phyloP scores from a whole-genome alignment of 1,139 yeast species.

The Pichia sp. region DNA sequence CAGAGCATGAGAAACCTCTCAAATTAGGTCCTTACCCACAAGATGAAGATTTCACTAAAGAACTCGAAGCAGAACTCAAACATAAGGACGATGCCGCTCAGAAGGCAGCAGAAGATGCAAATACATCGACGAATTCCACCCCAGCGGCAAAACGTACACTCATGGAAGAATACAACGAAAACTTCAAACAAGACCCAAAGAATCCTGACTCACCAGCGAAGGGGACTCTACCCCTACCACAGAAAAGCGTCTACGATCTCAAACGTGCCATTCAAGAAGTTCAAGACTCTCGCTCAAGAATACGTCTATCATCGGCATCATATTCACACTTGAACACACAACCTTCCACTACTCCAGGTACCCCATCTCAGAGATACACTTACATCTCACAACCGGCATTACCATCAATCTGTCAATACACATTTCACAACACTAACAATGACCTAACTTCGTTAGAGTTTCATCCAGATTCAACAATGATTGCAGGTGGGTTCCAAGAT shows the following conservation, averaged over 20 bases:
- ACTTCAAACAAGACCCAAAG: conserved; percentile 39
- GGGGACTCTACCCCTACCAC: conserved; percentile 78
- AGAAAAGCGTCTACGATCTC: conserved; percentile 71
- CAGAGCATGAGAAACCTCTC: conserved; percentile 63
- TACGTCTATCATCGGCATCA: conserved; percentile 47
- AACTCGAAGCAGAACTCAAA: conserved; percentile 76
- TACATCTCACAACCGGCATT: conserved; percentile 56
- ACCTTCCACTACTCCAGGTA: not conserved
- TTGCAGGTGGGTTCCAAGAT: conserved; percentile 94
- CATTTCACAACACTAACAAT: conserved; percentile 91
- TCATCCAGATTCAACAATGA: conserved; percentile 78
- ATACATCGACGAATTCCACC: not conserved
- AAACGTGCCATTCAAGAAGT: conserved; percentile 71
- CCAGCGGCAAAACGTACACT: conserved; percentile 28
- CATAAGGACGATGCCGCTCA: conserved; percentile 44
- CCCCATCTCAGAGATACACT: not conserved
- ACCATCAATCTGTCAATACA: conserved; percentile 97
- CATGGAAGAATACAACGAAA: conserved; percentile 43
- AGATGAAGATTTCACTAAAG: conserved; percentile 79
- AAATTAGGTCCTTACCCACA: conserved; percentile 77
- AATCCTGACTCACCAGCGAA: conserved; percentile 61
- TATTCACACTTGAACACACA: conserved; percentile 8
- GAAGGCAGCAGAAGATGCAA: conserved; percentile 30
- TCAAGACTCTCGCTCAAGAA: conserved; percentile 73
- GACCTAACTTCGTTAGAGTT: conserved; percentile 80